phyloP scores from a whole-genome alignment of 1,284 basidiomycete species.

The Cutaneotrichosporon cavernicola region DNA sequence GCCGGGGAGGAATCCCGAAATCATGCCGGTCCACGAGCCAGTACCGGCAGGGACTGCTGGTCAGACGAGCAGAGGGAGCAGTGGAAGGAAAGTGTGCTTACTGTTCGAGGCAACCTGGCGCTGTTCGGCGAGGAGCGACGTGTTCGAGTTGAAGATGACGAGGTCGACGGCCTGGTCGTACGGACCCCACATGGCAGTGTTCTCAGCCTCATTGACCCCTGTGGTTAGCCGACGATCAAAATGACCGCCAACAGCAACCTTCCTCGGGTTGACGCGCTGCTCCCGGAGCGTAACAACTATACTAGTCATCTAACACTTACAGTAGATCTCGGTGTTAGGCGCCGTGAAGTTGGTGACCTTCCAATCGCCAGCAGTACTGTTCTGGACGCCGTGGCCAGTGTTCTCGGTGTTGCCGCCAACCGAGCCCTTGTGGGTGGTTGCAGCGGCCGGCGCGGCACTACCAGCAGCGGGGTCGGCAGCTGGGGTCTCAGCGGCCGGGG shows the following conservation, averaged over 20 bases:
- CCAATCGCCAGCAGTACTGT: constrained; percentile 19
- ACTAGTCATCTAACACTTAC: constrained; percentile 2
- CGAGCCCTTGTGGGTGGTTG: background rate
- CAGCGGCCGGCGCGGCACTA: constrained; percentile 15
- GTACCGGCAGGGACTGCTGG: constrained; percentile 22
- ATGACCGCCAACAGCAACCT: background rate
- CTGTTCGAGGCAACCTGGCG: constrained; percentile 16
- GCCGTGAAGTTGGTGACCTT: constrained; percentile 29
- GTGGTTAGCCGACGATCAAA: background rate
- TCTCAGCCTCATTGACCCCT: constrained; percentile 19
- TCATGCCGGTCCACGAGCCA: constrained; percentile 29
- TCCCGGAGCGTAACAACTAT: background rate
- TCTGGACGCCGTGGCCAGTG: constrained; percentile 18
- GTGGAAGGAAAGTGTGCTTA: background rate
- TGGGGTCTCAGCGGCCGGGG: constrained; percentile 7
- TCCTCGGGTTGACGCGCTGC: background rate
- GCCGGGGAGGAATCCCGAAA: constrained; percentile 26
- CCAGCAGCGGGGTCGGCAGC: constrained; percentile 11
- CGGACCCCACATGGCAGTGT: constrained; percentile 19
- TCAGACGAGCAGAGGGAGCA: background rate
- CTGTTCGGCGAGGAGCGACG: constrained; percentile 7
- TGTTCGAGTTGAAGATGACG: constrained; percentile 24
- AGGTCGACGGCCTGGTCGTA: constrained; percentile 18
- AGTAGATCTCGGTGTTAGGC: constrained; percentile 20
- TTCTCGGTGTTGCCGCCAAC: constrained; percentile 18